Percentiles rank a stretch among this genome's conserved stretches.
phyloP scores from a whole-genome alignment of 306 rosid species.

The Luffa aegyptiaca region DNA sequence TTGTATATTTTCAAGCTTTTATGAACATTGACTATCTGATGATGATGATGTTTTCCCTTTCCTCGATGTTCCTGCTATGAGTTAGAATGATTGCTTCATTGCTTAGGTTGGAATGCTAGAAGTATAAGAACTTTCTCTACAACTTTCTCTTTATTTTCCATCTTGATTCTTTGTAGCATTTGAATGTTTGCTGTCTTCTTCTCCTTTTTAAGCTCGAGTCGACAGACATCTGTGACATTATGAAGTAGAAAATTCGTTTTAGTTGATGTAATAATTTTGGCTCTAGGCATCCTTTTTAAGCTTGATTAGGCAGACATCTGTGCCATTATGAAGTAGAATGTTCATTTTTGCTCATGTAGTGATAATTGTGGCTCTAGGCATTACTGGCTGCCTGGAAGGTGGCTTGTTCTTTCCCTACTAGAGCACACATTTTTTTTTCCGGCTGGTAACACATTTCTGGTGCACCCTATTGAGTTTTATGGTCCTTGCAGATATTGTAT shows the following conservation, averaged over 20 bases:
- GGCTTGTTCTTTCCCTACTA: conserved; percentile 46
- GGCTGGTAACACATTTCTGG: conserved; percentile 32
- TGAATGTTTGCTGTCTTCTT: background rate
- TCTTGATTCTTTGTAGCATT: background rate
- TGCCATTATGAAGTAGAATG: background rate
- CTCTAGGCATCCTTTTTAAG: conserved; percentile 33
- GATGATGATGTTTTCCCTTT: background rate
- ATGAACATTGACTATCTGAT: background rate
- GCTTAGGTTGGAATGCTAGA: background rate
- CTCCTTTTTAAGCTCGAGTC: background rate
- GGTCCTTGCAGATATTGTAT: conserved; percentile 43
- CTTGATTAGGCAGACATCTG: background rate
- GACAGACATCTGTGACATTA: background rate
- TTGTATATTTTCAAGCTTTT: background rate
- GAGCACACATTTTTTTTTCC: conserved; percentile 32
- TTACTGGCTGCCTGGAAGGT: conserved; percentile 45
- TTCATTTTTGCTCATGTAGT: background rate
- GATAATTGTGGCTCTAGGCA: conserved; percentile 34
- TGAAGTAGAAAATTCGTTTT: background rate
- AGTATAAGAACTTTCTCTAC: background rate
- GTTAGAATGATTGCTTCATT: background rate
- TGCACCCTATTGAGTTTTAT: conserved; percentile 46
- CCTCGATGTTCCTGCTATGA: background rate
- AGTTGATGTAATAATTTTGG: background rate
- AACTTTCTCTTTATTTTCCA: background rate